Percentiles rank a stretch among this genome's conserved stretches.
Evolutionary conservation across 805 yeast genomes (phyloP).

Genomic region (Kuraishia piskuri): DNA sequence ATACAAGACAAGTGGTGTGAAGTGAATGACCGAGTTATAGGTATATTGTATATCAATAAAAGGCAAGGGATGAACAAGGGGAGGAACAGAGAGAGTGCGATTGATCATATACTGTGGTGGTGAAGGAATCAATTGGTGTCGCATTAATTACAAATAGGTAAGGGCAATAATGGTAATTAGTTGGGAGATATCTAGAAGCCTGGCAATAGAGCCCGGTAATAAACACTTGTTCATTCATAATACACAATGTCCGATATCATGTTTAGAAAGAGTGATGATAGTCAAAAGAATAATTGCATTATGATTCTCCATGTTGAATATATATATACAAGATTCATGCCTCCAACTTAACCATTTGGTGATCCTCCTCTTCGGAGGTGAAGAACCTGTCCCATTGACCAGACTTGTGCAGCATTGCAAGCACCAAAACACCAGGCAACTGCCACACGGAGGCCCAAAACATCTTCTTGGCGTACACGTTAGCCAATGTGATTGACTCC

Average conservation of each 20-base stretch:
- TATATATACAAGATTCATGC: constrained; percentile 1
- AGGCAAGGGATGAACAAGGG: too few relatives aligned
- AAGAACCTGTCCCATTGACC: constrained; percentile 81
- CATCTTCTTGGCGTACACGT: constrained; percentile 67
- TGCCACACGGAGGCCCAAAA: constrained; percentile 96
- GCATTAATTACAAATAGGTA: too few relatives aligned
- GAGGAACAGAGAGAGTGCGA: too few relatives aligned
- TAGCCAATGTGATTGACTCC: constrained; percentile 55
- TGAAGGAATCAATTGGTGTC: too few relatives aligned
- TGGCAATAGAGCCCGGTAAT: too few relatives aligned
- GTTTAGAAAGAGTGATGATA: background rate
- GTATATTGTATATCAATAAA: too few relatives aligned
- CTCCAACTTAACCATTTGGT: background rate
- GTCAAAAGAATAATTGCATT: background rate
- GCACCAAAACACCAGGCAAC: constrained; percentile 76
- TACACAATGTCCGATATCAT: background rate
- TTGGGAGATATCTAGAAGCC: too few relatives aligned
- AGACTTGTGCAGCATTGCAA: constrained; percentile 93
- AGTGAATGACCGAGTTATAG: too few relatives aligned
- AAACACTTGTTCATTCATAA: too few relatives aligned
- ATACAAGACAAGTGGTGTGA: too few relatives aligned
- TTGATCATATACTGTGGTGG: too few relatives aligned
- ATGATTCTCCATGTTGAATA: background rate
- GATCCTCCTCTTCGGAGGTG: constrained; percentile 14
- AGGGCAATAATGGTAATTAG: too few relatives aligned